Percentiles rank a stretch among this genome's conserved stretches.
Conservation (phyloP, 2,329 filamentous ascomycete genomes). For the Pseudocercospora fijiensis region DNA sequence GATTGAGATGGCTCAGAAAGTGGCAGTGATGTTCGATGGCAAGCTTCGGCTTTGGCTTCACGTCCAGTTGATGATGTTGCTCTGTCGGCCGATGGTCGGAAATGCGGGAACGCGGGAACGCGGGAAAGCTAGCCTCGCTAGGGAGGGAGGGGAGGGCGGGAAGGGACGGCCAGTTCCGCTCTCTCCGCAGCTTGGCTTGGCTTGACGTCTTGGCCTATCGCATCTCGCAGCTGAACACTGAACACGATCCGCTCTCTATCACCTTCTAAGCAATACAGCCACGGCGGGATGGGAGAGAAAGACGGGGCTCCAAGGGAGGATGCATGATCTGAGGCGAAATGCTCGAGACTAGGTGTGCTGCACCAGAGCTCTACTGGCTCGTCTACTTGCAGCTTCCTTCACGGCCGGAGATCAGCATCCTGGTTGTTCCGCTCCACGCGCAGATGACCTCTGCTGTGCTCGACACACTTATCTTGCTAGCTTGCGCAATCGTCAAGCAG, state of each 20-base stretch:
- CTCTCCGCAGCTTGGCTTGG: not conserved
- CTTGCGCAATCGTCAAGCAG: slow-evolving; percentile 2
- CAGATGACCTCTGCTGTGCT: slow-evolving; percentile 6
- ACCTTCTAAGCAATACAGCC: not conserved
- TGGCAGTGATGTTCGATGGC: slow-evolving; percentile 4
- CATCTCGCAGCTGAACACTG: not conserved
- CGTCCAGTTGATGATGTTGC: slow-evolving; percentile 11
- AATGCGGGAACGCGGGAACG: too few relatives aligned
- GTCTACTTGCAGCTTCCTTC: slow-evolving; percentile 1
- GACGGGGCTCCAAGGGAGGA: not conserved
- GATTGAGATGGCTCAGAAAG: slow-evolving; percentile 10
- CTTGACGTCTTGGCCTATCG: not conserved
- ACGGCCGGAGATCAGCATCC: not conserved
- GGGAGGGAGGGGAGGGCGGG: not conserved
- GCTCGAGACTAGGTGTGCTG: not conserved
- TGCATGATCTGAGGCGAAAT: not conserved
- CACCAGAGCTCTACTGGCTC: slow-evolving; percentile 1
- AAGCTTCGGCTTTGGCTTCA: slow-evolving; percentile 13
- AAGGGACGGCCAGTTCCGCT: not conserved
- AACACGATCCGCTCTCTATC: not conserved
- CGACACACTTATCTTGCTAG: slow-evolving; percentile 5
- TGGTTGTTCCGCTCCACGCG: not conserved
- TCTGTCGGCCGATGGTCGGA: not conserved
- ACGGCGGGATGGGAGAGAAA: not conserved
- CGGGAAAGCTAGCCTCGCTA: not conserved